These are phyloP conservation scores for Irpex rosettiformis DNA, from an alignment of 1,284 basidiomycete genomes.

Conservation along the genomic window DNA sequence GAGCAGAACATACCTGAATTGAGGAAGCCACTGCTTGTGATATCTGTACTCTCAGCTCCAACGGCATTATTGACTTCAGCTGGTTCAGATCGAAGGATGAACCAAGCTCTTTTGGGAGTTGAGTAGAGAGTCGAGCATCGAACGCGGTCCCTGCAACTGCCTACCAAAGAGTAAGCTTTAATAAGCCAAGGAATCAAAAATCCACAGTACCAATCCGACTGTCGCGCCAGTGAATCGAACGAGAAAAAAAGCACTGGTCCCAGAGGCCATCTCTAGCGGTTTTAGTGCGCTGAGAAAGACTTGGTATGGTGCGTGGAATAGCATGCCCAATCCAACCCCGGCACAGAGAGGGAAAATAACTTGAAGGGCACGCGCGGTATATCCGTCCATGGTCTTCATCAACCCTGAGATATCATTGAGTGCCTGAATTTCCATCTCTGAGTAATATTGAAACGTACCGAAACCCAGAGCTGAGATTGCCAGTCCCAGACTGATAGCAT, in stretches of 20 bases:
- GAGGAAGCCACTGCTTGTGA: constrained; percentile 27
- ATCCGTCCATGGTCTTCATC: constrained; percentile 55
- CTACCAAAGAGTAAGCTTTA: constrained; percentile 33
- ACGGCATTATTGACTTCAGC: constrained; percentile 29
- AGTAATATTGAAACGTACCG: constrained; percentile 42
- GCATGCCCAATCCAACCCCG: constrained; percentile 75
- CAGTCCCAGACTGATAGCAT: constrained; percentile 59
- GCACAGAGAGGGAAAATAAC: constrained; percentile 59
- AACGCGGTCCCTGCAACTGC: constrained; percentile 74
- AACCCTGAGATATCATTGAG: constrained; percentile 43
- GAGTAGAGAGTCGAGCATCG: constrained; percentile 46
- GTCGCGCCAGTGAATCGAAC: constrained; percentile 82
- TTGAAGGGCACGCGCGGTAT: constrained; percentile 43
- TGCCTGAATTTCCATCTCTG: not conserved
- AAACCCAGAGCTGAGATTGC: constrained; percentile 65
- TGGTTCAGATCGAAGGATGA: constrained; percentile 48
- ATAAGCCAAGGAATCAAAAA: not conserved
- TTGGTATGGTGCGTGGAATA: constrained; percentile 80
- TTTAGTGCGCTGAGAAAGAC: constrained; percentile 64
- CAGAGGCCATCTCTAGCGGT: constrained; percentile 65
- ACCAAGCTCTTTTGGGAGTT: constrained; percentile 47
- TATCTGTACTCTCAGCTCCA: constrained; percentile 18
- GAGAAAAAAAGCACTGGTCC: constrained; percentile 80
- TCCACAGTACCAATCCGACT: constrained; percentile 64
- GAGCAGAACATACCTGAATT: constrained; percentile 28